Base-by-base conservation (phyloP, 169 alveolate species). In the Plasmodium falciparum region DNA sequence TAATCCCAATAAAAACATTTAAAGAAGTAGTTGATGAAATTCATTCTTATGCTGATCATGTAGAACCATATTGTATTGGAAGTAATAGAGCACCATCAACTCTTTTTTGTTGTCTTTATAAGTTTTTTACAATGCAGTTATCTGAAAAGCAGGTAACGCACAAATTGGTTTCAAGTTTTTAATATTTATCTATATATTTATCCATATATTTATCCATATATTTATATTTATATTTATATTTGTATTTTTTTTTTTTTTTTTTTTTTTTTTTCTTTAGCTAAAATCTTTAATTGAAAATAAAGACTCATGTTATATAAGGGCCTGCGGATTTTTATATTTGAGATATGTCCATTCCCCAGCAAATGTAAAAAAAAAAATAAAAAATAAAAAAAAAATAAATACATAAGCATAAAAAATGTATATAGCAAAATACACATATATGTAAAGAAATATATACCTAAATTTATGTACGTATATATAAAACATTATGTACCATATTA, bases 41-140 rank as follows among this genome's bases (percentile, higher is more conserved):
- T 61, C 93, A 74, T 43, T 93, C 92, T 76, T 92, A 91, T 89
- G 96, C 94, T 3, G 92, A 93, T 67, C 96, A 94, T 66, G 95
- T 88, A 13, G 96, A 94, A 78, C 96, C 96, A 39, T 94, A 92
- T 62, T 94, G 96, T 71, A 65, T 85, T 58, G 93, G 95, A 1
- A 92, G 95, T n/a, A 92, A 92, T 26, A 74, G 95, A 29, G 95
- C 94, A 1, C 96, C 96, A 2, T 94, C 96, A 5, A 94, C 96
- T 20, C 88, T 94, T 17, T 94, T 94, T 61, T 94, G 96, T 63
- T 94, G 96, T 58, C 92, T 94, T 15, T 92, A 94, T 91, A 92
- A 89, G 74, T 72, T 92, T 9, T 90, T 94, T 22, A 92, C 95
- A 4, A 47, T 94, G 92, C 91, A 89, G n/a, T 67, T 94, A 47